Evolutionary conservation across 2,329 filamentous ascomycete genomes (phyloP).

Genomic region (Botrytis hyacinthi): DNA sequence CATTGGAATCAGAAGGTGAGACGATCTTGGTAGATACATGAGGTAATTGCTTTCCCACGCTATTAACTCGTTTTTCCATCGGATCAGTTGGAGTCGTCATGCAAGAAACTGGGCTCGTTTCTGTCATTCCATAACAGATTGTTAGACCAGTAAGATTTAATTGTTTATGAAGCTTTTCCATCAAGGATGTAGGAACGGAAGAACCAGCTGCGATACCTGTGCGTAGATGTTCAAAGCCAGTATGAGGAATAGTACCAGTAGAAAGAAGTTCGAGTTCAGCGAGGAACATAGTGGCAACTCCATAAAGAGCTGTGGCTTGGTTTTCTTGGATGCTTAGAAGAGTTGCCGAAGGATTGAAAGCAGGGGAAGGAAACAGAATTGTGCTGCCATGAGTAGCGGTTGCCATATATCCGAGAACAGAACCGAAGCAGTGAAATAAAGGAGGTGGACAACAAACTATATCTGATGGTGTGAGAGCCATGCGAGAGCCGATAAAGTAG

Average conservation of each 20-base stretch:
- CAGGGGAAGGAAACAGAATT: conserved; percentile 82
- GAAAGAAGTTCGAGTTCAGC: conserved; percentile 78
- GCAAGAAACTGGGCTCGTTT: conserved; percentile 49
- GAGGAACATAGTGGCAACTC: conserved; percentile 94
- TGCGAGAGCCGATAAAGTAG: conserved; percentile 75
- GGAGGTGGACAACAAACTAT: conserved; percentile 82
- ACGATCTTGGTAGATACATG: conserved; percentile 81
- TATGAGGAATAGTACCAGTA: conserved; percentile 41
- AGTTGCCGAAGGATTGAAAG: conserved; percentile 66
- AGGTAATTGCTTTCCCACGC: conserved; percentile 77
- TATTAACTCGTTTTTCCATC: conserved; percentile 61
- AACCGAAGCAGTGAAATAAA: conserved; percentile 85
- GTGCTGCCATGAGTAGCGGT: conserved; percentile 79
- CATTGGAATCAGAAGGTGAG: conserved; percentile 57
- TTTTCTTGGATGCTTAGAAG: conserved; percentile 54
- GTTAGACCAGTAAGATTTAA: conserved; percentile 80
- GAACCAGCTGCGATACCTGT: conserved; percentile 93
- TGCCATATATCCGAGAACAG: conserved; percentile 76
- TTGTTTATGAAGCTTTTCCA: conserved; percentile 68
- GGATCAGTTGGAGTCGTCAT: conserved; percentile 71
- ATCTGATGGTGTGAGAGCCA: conserved; percentile 74
- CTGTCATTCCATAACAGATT: conserved; percentile 69
- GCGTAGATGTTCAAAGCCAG: conserved; percentile 62
- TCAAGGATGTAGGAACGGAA: conserved; percentile 78
- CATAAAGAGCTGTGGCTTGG: conserved; percentile 68